phyloP scores from a whole-genome alignment of 345 rosid species.

The Pelargonium nanum region DNA sequence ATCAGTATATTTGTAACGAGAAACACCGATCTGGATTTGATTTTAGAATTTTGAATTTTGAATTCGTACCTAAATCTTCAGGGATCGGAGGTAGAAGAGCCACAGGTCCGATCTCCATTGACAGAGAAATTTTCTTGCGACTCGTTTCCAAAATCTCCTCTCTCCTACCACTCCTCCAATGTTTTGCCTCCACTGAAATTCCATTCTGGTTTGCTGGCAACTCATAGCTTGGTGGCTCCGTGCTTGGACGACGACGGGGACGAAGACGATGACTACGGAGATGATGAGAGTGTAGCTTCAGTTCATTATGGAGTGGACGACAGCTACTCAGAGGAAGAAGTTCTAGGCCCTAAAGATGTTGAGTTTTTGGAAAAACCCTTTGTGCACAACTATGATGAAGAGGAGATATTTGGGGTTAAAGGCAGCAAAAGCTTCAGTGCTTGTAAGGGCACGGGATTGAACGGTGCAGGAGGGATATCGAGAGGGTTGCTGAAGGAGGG shows the following conservation, averaged over 20 bases:
- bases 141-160: conserved; percentile 38
- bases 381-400: conserved; percentile 22
- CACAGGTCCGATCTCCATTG: conserved; percentile 55
- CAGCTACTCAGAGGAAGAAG: conserved; percentile 30
- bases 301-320: conserved; percentile 32
- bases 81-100: conserved; percentile 38
- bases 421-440: neutral
- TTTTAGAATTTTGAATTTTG: too few species aligned
- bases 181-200: conserved; percentile 51
- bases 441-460: neutral
- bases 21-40: too few species aligned
- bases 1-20: too few species aligned
- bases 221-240: conserved; percentile 33
- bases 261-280: conserved; percentile 21
- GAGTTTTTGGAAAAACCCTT: conserved; percentile 21
- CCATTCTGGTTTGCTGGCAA: conserved; percentile 36
- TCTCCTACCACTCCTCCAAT: conserved; percentile 34
- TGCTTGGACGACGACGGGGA: conserved; percentile 13
- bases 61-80: conserved; percentile 9
- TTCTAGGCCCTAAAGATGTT: conserved; percentile 1
- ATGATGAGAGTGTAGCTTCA: conserved; percentile 51
- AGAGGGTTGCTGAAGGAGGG: conserved; percentile 51
- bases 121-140: conserved; percentile 33
- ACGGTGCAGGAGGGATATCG: conserved; percentile 9
- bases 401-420: conserved; percentile 22